These are phyloP conservation scores for Eutrema yunnanense DNA, from an alignment of 345 rosid species.

Conservation along the genomic window DNA sequence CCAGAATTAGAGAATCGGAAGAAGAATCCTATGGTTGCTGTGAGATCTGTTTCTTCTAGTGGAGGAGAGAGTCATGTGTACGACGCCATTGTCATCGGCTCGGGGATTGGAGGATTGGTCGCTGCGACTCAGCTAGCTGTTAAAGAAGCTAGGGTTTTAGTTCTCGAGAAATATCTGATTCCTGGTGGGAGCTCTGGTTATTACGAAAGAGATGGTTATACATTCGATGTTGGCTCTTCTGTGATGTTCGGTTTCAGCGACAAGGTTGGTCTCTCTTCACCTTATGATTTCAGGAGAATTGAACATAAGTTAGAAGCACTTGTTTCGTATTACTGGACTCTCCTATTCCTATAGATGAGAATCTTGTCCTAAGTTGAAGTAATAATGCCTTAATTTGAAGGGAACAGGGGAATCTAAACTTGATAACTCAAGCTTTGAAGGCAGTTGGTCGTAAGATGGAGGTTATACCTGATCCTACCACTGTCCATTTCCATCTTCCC, in stretches of 20 bases:
- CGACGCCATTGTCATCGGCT: slow-evolving; percentile 90
- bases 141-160: slow-evolving; percentile 84
- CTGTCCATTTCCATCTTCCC: slow-evolving; percentile 95
- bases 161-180: slow-evolving; percentile 86
- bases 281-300: background rate
- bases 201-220: slow-evolving; percentile 77
- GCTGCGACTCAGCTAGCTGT: slow-evolving; percentile 86
- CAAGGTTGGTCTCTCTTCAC: slow-evolving; percentile 48
- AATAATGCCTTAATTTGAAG: slow-evolving; percentile 15
- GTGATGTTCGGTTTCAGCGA: slow-evolving; percentile 95
- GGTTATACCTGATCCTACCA: slow-evolving; percentile 90
- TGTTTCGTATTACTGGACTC: background rate
- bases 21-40: background rate
- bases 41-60: slow-evolving; percentile 16
- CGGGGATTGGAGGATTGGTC: slow-evolving; percentile 90
- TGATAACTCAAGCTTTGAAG: slow-evolving; percentile 81
- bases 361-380: background rate
- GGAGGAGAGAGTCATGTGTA: slow-evolving; percentile 28
- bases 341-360: background rate
- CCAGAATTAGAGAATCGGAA: background rate
- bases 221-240: slow-evolving; percentile 95
- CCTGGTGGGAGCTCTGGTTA: slow-evolving; percentile 98
- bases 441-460: slow-evolving; percentile 90
- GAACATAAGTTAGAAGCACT: background rate
- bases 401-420: slow-evolving; percentile 83